Percentiles rank a stretch among this genome's conserved stretches.
Conservation (phyloP, 2,329 filamentous ascomycete species). For the Diaporthe sp. region DNA sequence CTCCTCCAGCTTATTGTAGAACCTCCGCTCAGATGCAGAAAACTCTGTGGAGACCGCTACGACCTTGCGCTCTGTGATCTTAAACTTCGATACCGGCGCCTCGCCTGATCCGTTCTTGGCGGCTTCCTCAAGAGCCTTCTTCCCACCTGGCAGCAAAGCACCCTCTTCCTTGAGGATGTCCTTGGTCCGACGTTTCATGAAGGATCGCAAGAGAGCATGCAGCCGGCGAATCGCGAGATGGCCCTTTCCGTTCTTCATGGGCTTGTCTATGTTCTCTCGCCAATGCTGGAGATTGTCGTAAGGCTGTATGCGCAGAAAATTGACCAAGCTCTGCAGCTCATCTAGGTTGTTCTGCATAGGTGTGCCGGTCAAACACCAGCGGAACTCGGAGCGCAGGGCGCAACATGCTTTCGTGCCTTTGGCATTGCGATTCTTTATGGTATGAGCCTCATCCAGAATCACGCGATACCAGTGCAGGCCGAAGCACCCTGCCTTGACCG, state of each 20-base stretch:
- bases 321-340: constrained; percentile 93
- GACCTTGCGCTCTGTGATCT: constrained; percentile 92
- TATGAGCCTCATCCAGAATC: constrained; percentile 96
- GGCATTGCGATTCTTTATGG: constrained; percentile 97
- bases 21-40: constrained; percentile 82
- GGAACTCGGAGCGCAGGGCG: constrained; percentile 85
- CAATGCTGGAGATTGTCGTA: constrained; percentile 89
- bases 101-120: constrained; percentile 63
- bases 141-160: constrained; percentile 82
- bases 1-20: constrained; percentile 87
- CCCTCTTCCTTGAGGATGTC: constrained; percentile 93
- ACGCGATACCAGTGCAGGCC: constrained; percentile 95
- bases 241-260: constrained; percentile 91
- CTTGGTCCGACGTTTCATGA: constrained; percentile 99
- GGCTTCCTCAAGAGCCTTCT: constrained; percentile 61
- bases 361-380: constrained; percentile 97
- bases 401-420: constrained; percentile 96
- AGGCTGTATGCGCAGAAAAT: constrained; percentile 91
- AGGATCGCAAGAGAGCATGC: constrained; percentile 87
- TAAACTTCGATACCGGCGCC: constrained; percentile 77
- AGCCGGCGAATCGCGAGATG: constrained; percentile 90
- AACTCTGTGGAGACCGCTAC: constrained; percentile 85
- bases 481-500: constrained; percentile 84
- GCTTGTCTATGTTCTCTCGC: constrained; percentile 91
- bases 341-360: constrained; percentile 99